Conservation (phyloP, 768 basidiomycete genomes). For the Leucocoprinus leucothites region DNA sequence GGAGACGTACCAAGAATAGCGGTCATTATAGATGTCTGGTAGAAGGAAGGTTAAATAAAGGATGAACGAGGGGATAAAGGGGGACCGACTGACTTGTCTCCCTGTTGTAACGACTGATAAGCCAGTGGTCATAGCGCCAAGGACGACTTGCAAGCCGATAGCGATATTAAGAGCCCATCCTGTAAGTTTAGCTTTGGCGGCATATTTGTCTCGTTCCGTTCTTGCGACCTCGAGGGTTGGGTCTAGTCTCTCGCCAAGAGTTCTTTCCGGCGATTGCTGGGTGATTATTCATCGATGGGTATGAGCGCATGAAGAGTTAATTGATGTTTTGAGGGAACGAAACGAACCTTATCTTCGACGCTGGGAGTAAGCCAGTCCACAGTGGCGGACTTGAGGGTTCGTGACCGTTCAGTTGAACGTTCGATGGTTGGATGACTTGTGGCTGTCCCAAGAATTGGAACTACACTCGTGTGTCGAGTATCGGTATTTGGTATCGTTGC, state of each 20-base stretch:
- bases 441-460: neutral
- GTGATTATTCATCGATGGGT: no score
- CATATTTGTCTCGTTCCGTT: conserved; percentile 45
- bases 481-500: neutral
- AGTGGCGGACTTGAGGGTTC: conserved; percentile 21
- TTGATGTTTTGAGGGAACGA: neutral
- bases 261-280: conserved; percentile 23
- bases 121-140: conserved; percentile 68
- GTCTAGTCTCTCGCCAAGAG: conserved; percentile 48
- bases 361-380: conserved; percentile 34
- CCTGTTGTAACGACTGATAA: conserved; percentile 42
- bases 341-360: conserved; percentile 26
- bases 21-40: conserved; percentile 33
- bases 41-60: neutral
- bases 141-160: conserved; percentile 58
- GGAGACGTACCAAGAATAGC: conserved; percentile 32
- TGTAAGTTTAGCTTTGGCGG: conserved; percentile 40
- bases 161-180: conserved; percentile 41
- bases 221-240: conserved; percentile 50
- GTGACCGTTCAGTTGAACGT: neutral
- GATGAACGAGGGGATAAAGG: neutral
- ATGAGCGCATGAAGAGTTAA: neutral
- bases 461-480: neutral
- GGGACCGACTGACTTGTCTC: conserved; percentile 31
- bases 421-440: neutral